Evolutionary conservation across 768 basidiomycete species (phyloP).

Genomic region (Leccinum obscurum): DNA sequence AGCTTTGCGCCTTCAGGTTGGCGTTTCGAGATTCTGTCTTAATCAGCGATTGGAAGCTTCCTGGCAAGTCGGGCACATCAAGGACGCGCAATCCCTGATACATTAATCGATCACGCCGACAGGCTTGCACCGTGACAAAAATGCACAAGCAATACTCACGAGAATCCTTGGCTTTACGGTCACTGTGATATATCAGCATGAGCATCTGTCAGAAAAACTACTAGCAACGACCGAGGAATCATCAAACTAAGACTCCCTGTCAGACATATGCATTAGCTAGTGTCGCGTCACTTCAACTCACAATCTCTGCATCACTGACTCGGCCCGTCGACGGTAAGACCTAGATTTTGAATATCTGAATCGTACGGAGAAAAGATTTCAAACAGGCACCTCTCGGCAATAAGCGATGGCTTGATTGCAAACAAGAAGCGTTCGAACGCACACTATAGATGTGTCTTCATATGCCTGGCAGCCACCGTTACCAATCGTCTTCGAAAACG

Average conservation of each 20-base stretch:
- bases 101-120: background rate
- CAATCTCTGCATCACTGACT: background rate
- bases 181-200: background rate
- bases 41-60: background rate
- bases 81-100: constrained; percentile 12
- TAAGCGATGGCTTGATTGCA: background rate
- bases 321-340: background rate
- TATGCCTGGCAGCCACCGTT: background rate
- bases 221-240: background rate
- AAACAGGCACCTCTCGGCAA: background rate
- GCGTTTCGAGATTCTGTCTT: constrained; percentile 5
- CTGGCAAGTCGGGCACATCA: constrained; percentile 9
- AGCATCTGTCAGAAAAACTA: background rate
- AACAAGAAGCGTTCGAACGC: background rate
- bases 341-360: no score
- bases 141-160: constrained; percentile 14
- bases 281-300: background rate
- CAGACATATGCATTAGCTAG: background rate
- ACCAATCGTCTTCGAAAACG: background rate
- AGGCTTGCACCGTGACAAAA: constrained; percentile 10
- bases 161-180: constrained; percentile 6
- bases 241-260: background rate
- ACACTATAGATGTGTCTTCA: no score
- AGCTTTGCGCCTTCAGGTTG: background rate
- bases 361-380: no score